A percentile compares a stretch with the other conserved stretches of the same genome.
Conservation (phyloP, 495 filamentous ascomycete genomes). For the Aspergillus ostianus region DNA sequence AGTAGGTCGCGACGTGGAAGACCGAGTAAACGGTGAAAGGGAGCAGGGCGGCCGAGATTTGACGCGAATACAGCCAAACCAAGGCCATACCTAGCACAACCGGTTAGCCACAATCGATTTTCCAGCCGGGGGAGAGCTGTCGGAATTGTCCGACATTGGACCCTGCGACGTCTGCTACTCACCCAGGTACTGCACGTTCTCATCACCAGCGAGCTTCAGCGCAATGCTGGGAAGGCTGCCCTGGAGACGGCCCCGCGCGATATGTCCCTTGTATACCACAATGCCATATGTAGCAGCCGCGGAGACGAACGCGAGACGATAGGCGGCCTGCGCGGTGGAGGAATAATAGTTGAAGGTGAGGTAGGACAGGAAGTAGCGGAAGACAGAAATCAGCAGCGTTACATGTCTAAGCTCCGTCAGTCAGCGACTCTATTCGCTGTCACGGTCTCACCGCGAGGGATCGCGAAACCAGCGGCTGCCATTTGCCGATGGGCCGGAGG, state of each 20-base stretch:
- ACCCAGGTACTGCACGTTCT: slow-evolving; percentile 98
- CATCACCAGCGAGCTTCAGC: slow-evolving; percentile 70
- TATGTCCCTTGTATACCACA: slow-evolving; percentile 97
- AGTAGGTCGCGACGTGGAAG: slow-evolving; percentile 90
- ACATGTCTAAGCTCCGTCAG: slow-evolving; percentile 62
- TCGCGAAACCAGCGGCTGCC: not conserved
- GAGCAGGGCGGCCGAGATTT: slow-evolving; percentile 84
- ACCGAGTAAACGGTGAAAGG: slow-evolving; percentile 96
- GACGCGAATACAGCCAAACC: slow-evolving; percentile 89
- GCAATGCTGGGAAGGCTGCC: slow-evolving; percentile 59
- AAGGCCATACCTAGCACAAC: slow-evolving; percentile 76
- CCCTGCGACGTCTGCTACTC: slow-evolving; percentile 35
- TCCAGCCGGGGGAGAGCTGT: not conserved
- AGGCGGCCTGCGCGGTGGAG: slow-evolving; percentile 71
- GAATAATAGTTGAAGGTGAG: slow-evolving; percentile 79
- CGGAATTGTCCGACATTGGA: not conserved
- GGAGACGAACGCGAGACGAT: slow-evolving; percentile 84
- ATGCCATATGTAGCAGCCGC: slow-evolving; percentile 94
- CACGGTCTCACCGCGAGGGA: not conserved
- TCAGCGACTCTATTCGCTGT: slow-evolving; percentile 15
- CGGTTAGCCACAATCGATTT: slow-evolving; percentile 6
- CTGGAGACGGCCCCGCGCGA: slow-evolving; percentile 67
- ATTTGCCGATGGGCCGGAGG: slow-evolving; percentile 6
- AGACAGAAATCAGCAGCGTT: slow-evolving; percentile 74
- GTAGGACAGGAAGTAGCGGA: slow-evolving; percentile 79